A percentile compares a stretch with the other conserved stretches of the same genome.
Conservation (phyloP, 2,329 filamentous ascomycete species). For the Cladosporium sp. region DNA sequence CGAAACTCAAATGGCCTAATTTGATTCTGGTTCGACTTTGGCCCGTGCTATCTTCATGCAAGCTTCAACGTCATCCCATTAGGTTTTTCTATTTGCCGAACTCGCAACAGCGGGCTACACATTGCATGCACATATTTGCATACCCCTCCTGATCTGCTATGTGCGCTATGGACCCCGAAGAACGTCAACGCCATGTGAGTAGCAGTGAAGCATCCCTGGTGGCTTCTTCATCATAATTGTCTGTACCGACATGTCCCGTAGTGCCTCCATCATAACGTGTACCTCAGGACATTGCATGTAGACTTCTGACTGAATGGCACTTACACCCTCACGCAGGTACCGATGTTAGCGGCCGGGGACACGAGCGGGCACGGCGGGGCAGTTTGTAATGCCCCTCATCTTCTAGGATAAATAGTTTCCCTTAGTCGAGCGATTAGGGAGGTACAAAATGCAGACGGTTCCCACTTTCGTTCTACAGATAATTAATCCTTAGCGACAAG, state of each 20-base stretch:
- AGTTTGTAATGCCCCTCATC: slow-evolving; percentile 2
- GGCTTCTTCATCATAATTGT: too few relatives aligned
- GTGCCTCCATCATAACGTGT: too few relatives aligned
- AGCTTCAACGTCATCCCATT: neutral
- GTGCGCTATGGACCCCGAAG: too few relatives aligned
- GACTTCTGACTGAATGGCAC: neutral
- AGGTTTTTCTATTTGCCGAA: neutral
- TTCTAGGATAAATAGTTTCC: neutral
- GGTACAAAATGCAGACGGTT: neutral
- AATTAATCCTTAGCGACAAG: neutral
- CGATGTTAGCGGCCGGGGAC: neutral
- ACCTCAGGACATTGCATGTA: neutral
- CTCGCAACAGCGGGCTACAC: neutral
- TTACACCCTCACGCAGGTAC: neutral
- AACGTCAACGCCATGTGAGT: too few relatives aligned
- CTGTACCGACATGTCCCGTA: too few relatives aligned
- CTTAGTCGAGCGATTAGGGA: neutral
- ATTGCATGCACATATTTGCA: too few relatives aligned
- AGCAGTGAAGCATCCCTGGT: too few relatives aligned
- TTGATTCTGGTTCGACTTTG: too few relatives aligned
- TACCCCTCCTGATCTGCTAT: too few relatives aligned
- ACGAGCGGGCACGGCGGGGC: neutral
- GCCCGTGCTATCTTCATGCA: neutral
- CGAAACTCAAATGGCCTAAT: neutral
- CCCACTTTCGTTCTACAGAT: neutral